These are phyloP conservation scores for Aureobasidium sp. DNA, from an alignment of 2,329 filamentous ascomycete genomes.

Conservation along the genomic window DNA sequence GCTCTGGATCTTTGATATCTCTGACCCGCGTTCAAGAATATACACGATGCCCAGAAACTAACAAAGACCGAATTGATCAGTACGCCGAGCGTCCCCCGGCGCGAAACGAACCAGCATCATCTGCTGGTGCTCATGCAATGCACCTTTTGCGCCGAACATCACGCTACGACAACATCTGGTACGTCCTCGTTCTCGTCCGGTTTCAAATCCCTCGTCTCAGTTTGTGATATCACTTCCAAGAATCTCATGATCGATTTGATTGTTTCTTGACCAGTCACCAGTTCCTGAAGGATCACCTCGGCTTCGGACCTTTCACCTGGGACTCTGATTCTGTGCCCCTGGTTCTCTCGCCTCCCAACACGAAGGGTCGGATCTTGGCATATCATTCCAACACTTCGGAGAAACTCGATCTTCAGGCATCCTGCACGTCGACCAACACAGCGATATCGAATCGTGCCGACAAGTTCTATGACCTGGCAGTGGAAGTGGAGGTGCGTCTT, in stretches of 20 bases:
- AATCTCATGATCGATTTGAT: background rate
- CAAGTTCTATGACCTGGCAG: background rate
- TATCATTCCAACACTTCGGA: background rate
- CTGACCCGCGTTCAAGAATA: background rate
- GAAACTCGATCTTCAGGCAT: background rate
- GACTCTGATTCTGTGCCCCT: background rate
- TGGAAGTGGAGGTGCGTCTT: background rate
- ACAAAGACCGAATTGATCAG: background rate
- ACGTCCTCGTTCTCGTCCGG: background rate
- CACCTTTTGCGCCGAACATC: background rate
- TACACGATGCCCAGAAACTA: background rate
- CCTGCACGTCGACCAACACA: conserved; percentile 2
- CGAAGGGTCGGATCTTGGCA: background rate
- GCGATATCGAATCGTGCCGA: background rate
- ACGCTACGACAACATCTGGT: background rate
- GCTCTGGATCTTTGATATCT: background rate
- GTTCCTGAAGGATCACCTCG: background rate
- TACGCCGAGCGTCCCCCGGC: background rate
- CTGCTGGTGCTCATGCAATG: conserved; percentile 1
- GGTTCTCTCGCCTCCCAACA: background rate
- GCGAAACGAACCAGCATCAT: background rate
- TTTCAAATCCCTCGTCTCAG: background rate
- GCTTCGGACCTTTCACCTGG: background rate
- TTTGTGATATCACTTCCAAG: background rate
- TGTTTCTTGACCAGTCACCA: background rate